phyloP scores from a whole-genome alignment of 2,329 filamentous ascomycete genomes.

The Botrytis fabae region DNA sequence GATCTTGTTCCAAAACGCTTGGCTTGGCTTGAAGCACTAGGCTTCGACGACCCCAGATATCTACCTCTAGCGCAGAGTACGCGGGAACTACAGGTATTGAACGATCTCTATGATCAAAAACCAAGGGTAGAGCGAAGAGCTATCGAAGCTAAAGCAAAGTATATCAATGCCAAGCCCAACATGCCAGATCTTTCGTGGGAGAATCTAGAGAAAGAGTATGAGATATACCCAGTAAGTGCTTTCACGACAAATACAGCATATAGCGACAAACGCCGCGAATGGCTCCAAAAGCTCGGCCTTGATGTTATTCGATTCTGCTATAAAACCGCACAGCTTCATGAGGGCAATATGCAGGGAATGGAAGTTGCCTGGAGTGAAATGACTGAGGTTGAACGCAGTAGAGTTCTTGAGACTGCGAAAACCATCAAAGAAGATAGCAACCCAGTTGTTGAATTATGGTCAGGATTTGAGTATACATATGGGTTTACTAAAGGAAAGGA shows the following conservation, averaged over 20 bases:
- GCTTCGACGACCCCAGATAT: not conserved
- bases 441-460: not conserved
- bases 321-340: not conserved
- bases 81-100: not conserved
- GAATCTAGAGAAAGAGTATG: not conserved
- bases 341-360: slow-evolving; percentile 7
- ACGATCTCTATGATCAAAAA: not conserved
- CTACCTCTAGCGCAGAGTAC: not conserved
- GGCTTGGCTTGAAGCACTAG: not conserved
- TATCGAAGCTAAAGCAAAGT: slow-evolving; percentile 4
- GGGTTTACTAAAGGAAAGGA: not conserved
- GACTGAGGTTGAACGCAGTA: not conserved
- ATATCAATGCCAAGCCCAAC: not conserved
- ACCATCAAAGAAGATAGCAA: slow-evolving; percentile 4
- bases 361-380: not conserved
- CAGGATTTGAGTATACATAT: not conserved
- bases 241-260: not conserved
- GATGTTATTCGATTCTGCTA: not conserved
- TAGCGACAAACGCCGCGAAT: not conserved
- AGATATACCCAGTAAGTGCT: slow-evolving; percentile 4
- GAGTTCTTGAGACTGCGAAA: not conserved
- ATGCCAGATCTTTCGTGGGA: not conserved
- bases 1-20: not conserved
- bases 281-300: not conserved
- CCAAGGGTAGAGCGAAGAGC: slow-evolving; percentile 8